Evolutionary conservation across 306 rosid species (phyloP).

Genomic region (Abrus pulchellus): DNA sequence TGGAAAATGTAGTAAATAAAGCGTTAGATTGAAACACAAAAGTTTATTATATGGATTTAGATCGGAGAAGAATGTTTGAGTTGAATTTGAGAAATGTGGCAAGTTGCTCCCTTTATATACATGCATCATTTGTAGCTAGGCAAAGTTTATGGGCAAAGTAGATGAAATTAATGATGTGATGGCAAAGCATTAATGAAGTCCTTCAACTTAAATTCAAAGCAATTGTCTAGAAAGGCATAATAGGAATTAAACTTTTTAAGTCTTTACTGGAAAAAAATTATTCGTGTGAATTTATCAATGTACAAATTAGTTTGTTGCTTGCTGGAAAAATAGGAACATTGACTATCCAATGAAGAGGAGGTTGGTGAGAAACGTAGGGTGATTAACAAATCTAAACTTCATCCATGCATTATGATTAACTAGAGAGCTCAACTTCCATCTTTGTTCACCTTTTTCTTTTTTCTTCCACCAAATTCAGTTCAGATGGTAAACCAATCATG

Average conservation of each 20-base stretch:
- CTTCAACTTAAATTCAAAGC: constrained; percentile 61
- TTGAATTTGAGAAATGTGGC: constrained; percentile 35
- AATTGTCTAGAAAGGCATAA: constrained; percentile 13
- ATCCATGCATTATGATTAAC: constrained; percentile 17
- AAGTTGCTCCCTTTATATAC: constrained; percentile 43
- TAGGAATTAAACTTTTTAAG: background rate
- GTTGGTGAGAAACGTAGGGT: constrained; percentile 47
- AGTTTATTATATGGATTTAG: background rate
- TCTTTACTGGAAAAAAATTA: constrained; percentile 11
- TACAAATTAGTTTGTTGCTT: constrained; percentile 38
- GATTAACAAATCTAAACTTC: background rate
- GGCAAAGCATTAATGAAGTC: constrained; percentile 40
- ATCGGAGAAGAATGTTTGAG: constrained; percentile 37
- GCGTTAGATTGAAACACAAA: constrained; percentile 9
- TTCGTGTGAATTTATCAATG: constrained; percentile 23
- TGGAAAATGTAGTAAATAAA: background rate
- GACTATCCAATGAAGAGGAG: constrained; percentile 30
- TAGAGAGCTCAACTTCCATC: background rate
- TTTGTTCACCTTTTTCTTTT: background rate
- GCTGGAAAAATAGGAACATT: constrained; percentile 21
- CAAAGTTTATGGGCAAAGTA: constrained; percentile 20
- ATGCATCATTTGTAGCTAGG: background rate
- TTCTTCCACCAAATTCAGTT: background rate
- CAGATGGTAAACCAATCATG: background rate
- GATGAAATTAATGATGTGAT: constrained; percentile 46